Evolutionary conservation across 441 rosid species (phyloP).

Genomic region (Bruguiera hainesii): DNA sequence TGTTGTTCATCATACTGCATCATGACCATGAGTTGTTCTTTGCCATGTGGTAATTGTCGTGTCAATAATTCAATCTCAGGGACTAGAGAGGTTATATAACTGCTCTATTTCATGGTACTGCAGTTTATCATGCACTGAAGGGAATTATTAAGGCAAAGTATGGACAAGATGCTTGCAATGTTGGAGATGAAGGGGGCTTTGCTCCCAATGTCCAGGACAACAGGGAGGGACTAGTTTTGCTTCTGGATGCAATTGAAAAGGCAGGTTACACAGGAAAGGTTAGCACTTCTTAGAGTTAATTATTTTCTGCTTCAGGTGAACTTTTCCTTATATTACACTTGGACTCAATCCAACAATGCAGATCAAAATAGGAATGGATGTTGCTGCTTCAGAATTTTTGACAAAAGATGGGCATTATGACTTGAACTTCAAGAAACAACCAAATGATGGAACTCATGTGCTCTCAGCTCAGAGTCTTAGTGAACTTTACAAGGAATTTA

Average conservation of each 20-base stretch:
- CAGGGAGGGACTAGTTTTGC: slow-evolving; percentile 89
- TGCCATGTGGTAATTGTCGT: slow-evolving; percentile 3
- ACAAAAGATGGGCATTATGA: slow-evolving; percentile 79
- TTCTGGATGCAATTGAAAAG: slow-evolving; percentile 84
- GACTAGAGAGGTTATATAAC: slow-evolving; percentile 1
- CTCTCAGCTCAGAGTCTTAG: slow-evolving; percentile 70
- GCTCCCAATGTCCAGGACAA: slow-evolving; percentile 98
- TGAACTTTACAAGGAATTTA: slow-evolving; percentile 74
- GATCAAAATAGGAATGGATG: slow-evolving; percentile 99
- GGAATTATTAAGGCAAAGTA: slow-evolving; percentile 83
- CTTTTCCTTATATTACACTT: slow-evolving; percentile 8
- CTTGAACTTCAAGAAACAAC: slow-evolving; percentile 91
- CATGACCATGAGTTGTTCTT: not conserved
- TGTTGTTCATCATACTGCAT: too few relatives aligned
- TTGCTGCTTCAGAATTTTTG: slow-evolving; percentile 93
- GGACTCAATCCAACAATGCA: slow-evolving; percentile 26
- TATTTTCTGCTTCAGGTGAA: not conserved
- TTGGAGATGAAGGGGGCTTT: slow-evolving; percentile 99
- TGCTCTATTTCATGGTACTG: slow-evolving; percentile 18
- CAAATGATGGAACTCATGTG: slow-evolving; percentile 79
- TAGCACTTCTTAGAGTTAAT: slow-evolving; percentile 10
- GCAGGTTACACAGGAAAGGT: slow-evolving; percentile 96
- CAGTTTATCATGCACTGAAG: slow-evolving; percentile 84
- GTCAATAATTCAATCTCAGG: not conserved
- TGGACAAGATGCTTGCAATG: slow-evolving; percentile 99